These are phyloP conservation scores for Termitomyces sp. DNA, from an alignment of 768 basidiomycete species.

Conservation along the genomic window DNA sequence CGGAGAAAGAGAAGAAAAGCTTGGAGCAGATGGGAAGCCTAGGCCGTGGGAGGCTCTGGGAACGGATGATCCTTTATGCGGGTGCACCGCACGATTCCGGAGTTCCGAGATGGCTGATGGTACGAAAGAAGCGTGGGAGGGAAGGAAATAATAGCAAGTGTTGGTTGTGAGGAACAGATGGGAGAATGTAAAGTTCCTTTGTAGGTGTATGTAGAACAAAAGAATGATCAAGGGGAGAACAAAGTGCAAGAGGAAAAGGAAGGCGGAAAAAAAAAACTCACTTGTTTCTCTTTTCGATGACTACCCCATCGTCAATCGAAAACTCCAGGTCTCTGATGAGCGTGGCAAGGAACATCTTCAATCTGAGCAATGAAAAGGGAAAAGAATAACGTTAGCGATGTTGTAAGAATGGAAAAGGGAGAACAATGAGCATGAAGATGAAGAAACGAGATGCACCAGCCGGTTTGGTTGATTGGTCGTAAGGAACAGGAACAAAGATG, in stretches of 20 bases:
- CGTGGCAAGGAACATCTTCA: not conserved
- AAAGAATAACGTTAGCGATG: not conserved
- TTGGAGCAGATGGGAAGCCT: not conserved
- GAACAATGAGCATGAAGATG: not conserved
- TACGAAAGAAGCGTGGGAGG: constrained; percentile 1
- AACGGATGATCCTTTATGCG: not conserved
- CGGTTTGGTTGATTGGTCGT: not conserved
- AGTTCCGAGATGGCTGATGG: not conserved
- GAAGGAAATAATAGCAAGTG: constrained; percentile 17
- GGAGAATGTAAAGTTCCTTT: not conserved
- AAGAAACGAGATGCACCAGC: not conserved
- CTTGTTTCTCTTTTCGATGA: not conserved
- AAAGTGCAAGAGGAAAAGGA: not conserved
- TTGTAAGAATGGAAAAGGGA: not conserved
- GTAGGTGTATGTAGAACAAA: not conserved
- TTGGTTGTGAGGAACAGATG: not conserved
- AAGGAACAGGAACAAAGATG: not conserved
- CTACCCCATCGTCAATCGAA: not conserved
- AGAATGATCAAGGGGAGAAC: not conserved
- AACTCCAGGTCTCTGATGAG: not conserved
- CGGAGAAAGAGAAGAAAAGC: not conserved
- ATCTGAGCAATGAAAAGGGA: not conserved
- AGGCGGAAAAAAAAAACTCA: not conserved
- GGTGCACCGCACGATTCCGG: not conserved
- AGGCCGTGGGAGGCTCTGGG: not conserved